Evolutionary conservation across 2,329 filamentous ascomycete genomes (phyloP).

Genomic region (Neonectria punicea): DNA sequence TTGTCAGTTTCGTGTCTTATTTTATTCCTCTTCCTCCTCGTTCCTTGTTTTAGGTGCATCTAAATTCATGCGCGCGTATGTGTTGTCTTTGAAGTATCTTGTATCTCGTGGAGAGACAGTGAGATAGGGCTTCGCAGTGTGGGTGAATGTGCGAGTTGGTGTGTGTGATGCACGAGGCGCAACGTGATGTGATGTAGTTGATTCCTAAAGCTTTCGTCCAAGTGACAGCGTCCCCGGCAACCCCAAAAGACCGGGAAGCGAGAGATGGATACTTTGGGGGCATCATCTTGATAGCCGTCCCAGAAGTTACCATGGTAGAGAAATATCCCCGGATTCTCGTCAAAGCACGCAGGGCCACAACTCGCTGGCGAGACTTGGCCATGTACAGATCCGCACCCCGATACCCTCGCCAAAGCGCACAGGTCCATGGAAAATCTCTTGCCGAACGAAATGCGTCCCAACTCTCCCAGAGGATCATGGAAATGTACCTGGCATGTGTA

Average conservation of each 20-base stretch:
- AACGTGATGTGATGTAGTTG: conserved; percentile 7
- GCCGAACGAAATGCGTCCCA: not conserved
- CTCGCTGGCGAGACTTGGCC: not conserved
- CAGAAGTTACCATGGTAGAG: not conserved
- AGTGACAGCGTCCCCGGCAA: conserved; percentile 4
- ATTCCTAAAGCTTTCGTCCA: conserved; percentile 1
- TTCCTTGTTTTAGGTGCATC: not conserved
- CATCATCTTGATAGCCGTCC: not conserved
- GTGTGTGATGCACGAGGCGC: conserved; percentile 2
- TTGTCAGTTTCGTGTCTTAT: not conserved
- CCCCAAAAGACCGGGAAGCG: not conserved
- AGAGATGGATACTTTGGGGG: not conserved
- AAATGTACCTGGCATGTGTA: conserved; percentile 5
- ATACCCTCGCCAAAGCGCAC: not conserved
- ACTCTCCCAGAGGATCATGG: not conserved
- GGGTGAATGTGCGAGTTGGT: not conserved
- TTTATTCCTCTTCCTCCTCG: not conserved
- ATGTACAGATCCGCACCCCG: not conserved
- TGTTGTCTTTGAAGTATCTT: not conserved
- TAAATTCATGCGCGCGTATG: not conserved
- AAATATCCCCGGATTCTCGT: not conserved
- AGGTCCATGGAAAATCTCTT: not conserved
- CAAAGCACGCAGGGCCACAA: not conserved
- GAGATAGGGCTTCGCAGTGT: conserved; percentile 4
- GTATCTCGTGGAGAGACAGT: conserved; percentile 5